Evolutionary conservation across 2,329 filamentous ascomycete species (phyloP).

Genomic region (Metarhizium humberi): DNA sequence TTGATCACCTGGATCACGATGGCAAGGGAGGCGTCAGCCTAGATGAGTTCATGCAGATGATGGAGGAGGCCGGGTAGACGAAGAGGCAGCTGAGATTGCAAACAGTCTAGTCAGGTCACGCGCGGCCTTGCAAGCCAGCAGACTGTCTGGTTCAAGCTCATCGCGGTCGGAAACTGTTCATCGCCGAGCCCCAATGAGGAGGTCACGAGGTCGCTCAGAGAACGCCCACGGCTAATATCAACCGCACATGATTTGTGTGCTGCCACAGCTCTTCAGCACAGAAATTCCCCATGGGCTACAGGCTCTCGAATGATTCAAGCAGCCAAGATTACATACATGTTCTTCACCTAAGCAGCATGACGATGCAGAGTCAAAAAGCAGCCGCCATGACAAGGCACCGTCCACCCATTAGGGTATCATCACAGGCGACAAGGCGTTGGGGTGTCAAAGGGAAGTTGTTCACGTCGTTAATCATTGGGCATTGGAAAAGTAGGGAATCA

Average conservation of each 20-base stretch:
- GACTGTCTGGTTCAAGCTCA: neutral
- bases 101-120: neutral
- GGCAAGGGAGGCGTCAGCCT: conserved; percentile 72
- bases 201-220: neutral
- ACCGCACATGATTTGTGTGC: neutral
- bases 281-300: neutral
- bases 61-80: conserved; percentile 33
- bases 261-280: neutral
- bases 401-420: neutral
- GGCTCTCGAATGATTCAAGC: neutral
- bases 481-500: conserved; percentile 6
- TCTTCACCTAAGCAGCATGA: neutral
- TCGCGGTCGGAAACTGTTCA: neutral
- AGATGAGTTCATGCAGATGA: conserved; percentile 61
- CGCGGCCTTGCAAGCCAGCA: neutral
- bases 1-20: conserved; percentile 94
- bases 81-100: neutral
- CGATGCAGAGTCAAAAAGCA: neutral
- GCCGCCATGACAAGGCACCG: neutral
- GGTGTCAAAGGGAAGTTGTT: neutral
- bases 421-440: conserved; percentile 1
- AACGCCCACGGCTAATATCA: neutral
- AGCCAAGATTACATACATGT: neutral
- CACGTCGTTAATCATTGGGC: neutral
- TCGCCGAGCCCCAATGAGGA: neutral